Base-by-base conservation (phyloP, 441 rosid species). In the Populus hybrid region DNA sequence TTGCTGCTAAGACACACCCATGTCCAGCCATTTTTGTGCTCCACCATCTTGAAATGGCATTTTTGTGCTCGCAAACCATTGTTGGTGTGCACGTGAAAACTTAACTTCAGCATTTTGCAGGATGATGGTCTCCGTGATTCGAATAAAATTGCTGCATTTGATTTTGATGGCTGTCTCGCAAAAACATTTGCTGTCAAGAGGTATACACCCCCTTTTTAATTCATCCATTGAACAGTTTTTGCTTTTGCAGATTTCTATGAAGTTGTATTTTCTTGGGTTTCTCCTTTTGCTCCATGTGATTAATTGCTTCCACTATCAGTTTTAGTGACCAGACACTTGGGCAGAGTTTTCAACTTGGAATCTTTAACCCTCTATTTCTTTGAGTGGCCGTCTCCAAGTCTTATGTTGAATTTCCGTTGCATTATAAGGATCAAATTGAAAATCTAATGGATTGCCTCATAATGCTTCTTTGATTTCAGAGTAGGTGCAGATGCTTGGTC, bases 101-200 rank as follows among this genome's bases (percentile, higher is more conserved):
- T 36, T 77, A 67, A 67, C 30, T 53, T 77, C 70, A 32, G 72
- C 72, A 72, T 10, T 80, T 73, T 82, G 81, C 77, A 95, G 99
- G 99, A 89, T 82, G 98, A 89, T 66, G 95, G 87, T 85, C 96
- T 91, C 64, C 85, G 71, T 50, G 97, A 87, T 81, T 95, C 99
- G 63, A 84, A 82, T 75, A 95, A 90, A 85, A 89, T 95, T 70
- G 99, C 99, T 71, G 97, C 99, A 61, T 95, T 95, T 89, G 99
- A 95, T 84, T 95, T 95, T 81, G 99, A 95, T 86, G 97, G 97
- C 79, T 90, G 97, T 86, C 98, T 95, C 42, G 99, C 86, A 50
- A 91, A 92, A 65, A 92, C 99, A 35, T 88, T n/a, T n/a, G n/a
- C 92, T 73, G 92, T 93, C 69, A 93, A 85, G 85, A 89, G 87